Conservation (phyloP, 495 filamentous ascomycete genomes). For the Jackrogersella multiformis region DNA sequence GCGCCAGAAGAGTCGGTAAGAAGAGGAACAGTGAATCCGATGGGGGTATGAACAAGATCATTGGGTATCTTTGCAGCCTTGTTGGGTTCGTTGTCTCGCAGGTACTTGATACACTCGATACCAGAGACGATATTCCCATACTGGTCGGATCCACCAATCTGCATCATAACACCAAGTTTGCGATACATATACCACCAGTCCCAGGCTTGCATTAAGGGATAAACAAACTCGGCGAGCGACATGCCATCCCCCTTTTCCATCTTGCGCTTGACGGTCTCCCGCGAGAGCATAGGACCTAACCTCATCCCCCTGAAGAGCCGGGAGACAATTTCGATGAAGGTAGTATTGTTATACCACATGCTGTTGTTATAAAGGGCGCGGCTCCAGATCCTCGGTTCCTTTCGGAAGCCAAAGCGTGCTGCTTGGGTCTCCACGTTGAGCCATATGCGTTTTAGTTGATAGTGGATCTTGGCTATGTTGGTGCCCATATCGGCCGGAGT, state of each 20-base stretch:
- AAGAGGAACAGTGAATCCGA: slow-evolving; percentile 89
- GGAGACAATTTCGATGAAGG: slow-evolving; percentile 75
- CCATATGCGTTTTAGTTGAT: slow-evolving; percentile 84
- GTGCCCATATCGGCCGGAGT: slow-evolving; percentile 64
- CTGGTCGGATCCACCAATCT: slow-evolving; percentile 95
- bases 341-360: slow-evolving; percentile 75
- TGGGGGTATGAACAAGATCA: slow-evolving; percentile 57
- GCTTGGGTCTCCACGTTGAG: slow-evolving; percentile 71
- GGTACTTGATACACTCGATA: slow-evolving; percentile 80
- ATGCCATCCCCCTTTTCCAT: slow-evolving; percentile 85
- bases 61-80: slow-evolving; percentile 35
- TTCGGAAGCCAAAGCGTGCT: slow-evolving; percentile 66
- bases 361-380: slow-evolving; percentile 79
- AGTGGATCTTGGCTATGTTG: slow-evolving; percentile 79
- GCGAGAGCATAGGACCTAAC: slow-evolving; percentile 84
- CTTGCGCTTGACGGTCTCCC: slow-evolving; percentile 88
- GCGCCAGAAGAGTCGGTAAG: slow-evolving; percentile 83
- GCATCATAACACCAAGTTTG: slow-evolving; percentile 71
- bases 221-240: slow-evolving; percentile 92
- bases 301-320: slow-evolving; percentile 75
- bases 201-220: slow-evolving; percentile 94
- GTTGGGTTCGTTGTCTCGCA: slow-evolving; percentile 64
- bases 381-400: slow-evolving; percentile 66
- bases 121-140: slow-evolving; percentile 96
- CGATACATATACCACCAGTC: slow-evolving; percentile 89